phyloP scores from a whole-genome alignment of 2,329 filamentous ascomycete species.

The Phyllosticta citribraziliensis region DNA sequence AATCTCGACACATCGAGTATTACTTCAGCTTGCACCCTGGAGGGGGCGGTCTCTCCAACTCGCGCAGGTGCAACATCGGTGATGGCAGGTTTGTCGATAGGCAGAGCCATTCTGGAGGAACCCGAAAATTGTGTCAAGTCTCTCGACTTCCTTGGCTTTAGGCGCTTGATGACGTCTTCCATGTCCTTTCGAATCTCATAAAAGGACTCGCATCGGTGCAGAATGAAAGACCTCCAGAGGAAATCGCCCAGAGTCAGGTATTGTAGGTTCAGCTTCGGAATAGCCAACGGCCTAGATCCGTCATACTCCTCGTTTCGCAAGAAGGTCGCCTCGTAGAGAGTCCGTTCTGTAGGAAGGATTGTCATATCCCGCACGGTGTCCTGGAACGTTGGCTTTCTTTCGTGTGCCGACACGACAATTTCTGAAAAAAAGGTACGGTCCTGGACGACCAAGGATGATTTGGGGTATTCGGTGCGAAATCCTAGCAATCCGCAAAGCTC shows the following conservation, averaged over 20 bases:
- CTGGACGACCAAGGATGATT: constrained; percentile 52
- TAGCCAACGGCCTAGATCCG: constrained; percentile 73
- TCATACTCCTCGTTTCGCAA: constrained; percentile 79
- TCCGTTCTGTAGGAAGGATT: constrained; percentile 73
- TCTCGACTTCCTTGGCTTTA: constrained; percentile 50
- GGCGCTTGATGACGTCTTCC: constrained; percentile 66
- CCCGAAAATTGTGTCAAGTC: constrained; percentile 59
- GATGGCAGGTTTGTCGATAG: constrained; percentile 76
- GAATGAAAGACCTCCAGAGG: constrained; percentile 83
- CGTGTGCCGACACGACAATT: constrained; percentile 62
- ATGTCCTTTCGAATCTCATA: constrained; percentile 90
- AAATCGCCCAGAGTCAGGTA: constrained; percentile 95
- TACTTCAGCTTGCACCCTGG: constrained; percentile 77
- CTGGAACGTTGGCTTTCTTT: constrained; percentile 72
- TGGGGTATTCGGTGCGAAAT: constrained; percentile 75
- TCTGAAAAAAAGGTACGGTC: constrained; percentile 61
- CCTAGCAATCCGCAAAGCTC: constrained; percentile 61
- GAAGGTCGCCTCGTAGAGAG: constrained; percentile 69
- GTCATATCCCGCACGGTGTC: constrained; percentile 62
- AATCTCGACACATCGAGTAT: constrained; percentile 72
- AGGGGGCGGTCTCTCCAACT: constrained; percentile 76
- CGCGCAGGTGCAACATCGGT: constrained; percentile 74
- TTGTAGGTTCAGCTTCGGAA: constrained; percentile 91
- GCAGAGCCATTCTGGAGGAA: constrained; percentile 84
- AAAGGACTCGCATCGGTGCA: constrained; percentile 86